Conservation (phyloP, 73 alveolate species). For the Paramecium tetraurelia region DNA sequence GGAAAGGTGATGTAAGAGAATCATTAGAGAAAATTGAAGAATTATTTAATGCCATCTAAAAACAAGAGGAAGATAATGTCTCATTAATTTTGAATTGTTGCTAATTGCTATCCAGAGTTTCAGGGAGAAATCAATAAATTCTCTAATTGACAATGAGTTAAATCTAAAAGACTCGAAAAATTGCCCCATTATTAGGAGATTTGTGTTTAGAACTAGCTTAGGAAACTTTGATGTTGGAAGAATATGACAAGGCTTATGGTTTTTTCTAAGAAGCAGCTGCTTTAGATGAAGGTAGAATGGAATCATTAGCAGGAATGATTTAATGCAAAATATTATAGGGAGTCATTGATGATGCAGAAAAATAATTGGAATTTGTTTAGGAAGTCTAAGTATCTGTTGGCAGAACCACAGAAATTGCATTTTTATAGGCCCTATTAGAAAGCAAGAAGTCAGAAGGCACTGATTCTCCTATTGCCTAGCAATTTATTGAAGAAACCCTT, state of each 20-base stretch:
- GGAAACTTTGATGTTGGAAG: constrained; percentile 80
- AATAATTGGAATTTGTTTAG: constrained; percentile 87
- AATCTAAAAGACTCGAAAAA: constrained; percentile 78
- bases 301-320: constrained; percentile 90
- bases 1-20: constrained; percentile 89
- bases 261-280: constrained; percentile 89
- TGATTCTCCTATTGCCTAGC: not conserved
- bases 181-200: constrained; percentile 80
- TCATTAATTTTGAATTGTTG: constrained; percentile 80
- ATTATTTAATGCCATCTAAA: constrained; percentile 76
- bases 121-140: constrained; percentile 88
- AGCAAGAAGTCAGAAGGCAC: constrained; percentile 69
- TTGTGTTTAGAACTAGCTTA: constrained; percentile 89
- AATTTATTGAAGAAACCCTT: constrained; percentile 73
- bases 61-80: constrained; percentile 89
- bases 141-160: constrained; percentile 74
- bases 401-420: constrained; percentile 75
- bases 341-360: constrained; percentile 91
- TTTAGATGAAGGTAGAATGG: constrained; percentile 87
- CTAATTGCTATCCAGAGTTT: constrained; percentile 84
- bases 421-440: constrained; percentile 73
- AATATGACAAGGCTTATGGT: constrained; percentile 82
- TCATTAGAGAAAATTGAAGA: constrained; percentile 91
- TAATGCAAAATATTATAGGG: constrained; percentile 91
- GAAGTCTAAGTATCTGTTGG: constrained; percentile 81